Percentiles rank a stretch among this genome's conserved stretches.
phyloP scores from a whole-genome alignment of 371 early-diverging fungal species.

The Apophysomyces variabilis region DNA sequence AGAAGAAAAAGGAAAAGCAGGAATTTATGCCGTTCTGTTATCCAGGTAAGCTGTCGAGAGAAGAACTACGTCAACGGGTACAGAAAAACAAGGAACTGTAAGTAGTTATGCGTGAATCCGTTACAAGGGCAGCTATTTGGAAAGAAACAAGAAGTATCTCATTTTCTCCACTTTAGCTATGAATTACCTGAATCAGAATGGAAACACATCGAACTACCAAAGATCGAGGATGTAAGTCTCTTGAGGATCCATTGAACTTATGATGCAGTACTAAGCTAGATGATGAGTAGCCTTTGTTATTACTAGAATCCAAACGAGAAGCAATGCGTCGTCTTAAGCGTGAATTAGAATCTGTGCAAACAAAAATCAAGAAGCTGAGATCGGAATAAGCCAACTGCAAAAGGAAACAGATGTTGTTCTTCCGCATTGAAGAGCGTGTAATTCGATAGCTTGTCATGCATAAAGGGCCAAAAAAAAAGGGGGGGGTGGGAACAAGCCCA shows the following conservation, averaged over 20 bases:
- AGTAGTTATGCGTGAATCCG: slow-evolving; percentile 13
- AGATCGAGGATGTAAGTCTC: slow-evolving; percentile 62
- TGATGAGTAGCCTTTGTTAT: slow-evolving; percentile 27
- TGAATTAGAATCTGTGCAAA: slow-evolving; percentile 54
- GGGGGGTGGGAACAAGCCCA: too few relatives aligned
- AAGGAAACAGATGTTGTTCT: too few relatives aligned
- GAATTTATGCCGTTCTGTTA: background rate
- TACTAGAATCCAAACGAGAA: slow-evolving; percentile 61
- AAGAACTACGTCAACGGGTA: slow-evolving; percentile 71
- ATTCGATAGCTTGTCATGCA: too few relatives aligned
- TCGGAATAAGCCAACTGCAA: slow-evolving; percentile 21
- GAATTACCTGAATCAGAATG: slow-evolving; percentile 73
- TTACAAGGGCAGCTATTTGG: too few relatives aligned
- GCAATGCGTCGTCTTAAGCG: slow-evolving; percentile 51
- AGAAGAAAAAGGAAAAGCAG: background rate
- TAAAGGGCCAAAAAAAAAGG: too few relatives aligned
- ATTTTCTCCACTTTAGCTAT: slow-evolving; percentile 45
- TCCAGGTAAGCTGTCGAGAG: slow-evolving; percentile 72
- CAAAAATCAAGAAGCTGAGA: slow-evolving; percentile 30
- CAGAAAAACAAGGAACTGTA: slow-evolving; percentile 76
- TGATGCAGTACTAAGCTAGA: background rate
- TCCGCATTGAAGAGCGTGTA: too few relatives aligned
- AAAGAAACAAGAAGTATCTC: background rate
- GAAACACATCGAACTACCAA: slow-evolving; percentile 68
- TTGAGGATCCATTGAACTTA: slow-evolving; percentile 1